Percentiles rank a stretch among this genome's conserved stretches.
Conservation (phyloP, 1,284 basidiomycete genomes). For the Stereum hirsutum region DNA sequence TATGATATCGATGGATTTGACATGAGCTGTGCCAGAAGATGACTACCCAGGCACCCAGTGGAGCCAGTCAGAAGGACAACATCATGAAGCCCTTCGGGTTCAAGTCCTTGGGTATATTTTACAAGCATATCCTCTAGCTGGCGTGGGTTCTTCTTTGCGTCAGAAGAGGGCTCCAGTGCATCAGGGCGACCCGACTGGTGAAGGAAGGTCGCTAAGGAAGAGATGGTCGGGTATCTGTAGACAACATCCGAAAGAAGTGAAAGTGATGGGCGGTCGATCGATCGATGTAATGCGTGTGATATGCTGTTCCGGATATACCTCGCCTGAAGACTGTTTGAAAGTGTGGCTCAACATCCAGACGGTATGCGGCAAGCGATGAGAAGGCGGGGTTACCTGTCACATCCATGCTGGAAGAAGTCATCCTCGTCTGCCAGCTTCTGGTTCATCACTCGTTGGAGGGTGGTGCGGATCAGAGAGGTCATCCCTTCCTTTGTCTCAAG, state of each 20-base stretch:
- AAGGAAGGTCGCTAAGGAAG: slow-evolving; percentile 10
- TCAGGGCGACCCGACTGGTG: neutral
- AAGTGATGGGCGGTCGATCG: slow-evolving; percentile 4
- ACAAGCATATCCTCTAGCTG: slow-evolving; percentile 2
- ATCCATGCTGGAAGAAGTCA: slow-evolving; percentile 34
- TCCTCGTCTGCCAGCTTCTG: slow-evolving; percentile 20
- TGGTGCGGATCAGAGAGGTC: slow-evolving; percentile 19
- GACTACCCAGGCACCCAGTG: slow-evolving; percentile 8
- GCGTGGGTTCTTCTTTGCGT: slow-evolving; percentile 1
- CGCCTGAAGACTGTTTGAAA: slow-evolving; percentile 20
- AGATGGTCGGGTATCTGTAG: slow-evolving; percentile 15
- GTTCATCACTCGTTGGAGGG: slow-evolving; percentile 19
- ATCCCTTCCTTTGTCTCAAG: slow-evolving; percentile 12
- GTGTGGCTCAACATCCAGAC: neutral
- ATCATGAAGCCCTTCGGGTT: neutral
- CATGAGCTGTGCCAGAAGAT: slow-evolving; percentile 9
- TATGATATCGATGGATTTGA: slow-evolving; percentile 6
- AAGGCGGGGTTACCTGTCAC: slow-evolving; percentile 32
- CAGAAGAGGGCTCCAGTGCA: neutral
- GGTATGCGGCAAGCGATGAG: neutral
- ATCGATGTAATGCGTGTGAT: slow-evolving; percentile 14
- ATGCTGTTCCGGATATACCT: slow-evolving; percentile 25
- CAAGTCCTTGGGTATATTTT: neutral
- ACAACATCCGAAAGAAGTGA: slow-evolving; percentile 11
- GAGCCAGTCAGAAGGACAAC: slow-evolving; percentile 8